Evolutionary conservation across 1,284 basidiomycete species (phyloP).

Genomic region (Violaceomyces palustris): DNA sequence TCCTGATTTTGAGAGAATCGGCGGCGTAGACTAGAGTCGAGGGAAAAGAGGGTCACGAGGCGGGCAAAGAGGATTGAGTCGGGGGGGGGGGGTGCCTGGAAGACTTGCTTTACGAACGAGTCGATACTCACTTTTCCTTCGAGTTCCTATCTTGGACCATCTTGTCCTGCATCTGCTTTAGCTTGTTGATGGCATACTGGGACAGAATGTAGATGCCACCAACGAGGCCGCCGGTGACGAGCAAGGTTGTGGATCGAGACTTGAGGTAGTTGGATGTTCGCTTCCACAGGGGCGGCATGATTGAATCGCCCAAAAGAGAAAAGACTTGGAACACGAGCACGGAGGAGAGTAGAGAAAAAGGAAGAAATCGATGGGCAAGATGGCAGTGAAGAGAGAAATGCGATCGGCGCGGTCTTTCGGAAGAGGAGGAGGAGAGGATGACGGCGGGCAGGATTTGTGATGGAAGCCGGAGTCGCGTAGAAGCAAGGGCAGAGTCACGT

Average conservation of each 20-base stretch:
- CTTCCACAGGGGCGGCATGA: conserved; percentile 29
- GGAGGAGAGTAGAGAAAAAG: no score
- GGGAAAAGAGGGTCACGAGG: not conserved
- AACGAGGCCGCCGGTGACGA: conserved; percentile 56
- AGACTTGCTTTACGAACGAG: not conserved
- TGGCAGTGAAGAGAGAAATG: no score
- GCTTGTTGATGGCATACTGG: conserved; percentile 63
- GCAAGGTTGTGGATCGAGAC: conserved; percentile 35
- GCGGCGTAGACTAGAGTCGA: conserved; percentile 62
- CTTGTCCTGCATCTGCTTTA: conserved; percentile 68
- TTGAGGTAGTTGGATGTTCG: conserved; percentile 22
- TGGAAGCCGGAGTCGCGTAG: no score
- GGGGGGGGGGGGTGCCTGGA: not conserved
- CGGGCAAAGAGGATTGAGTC: not conserved
- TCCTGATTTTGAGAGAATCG: conserved; percentile 78
- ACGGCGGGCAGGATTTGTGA: no score
- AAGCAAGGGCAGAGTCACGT: no score
- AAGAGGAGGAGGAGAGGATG: no score
- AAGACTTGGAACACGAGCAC: no score
- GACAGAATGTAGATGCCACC: conserved; percentile 68
- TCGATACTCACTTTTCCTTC: conserved; percentile 65
- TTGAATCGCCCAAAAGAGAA: no score
- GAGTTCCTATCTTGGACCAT: conserved; percentile 65
- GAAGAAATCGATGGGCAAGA: no score
- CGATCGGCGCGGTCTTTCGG: no score